Base-by-base conservation (phyloP, 148 eudicot species). In the Diospyros lotus region DNA sequence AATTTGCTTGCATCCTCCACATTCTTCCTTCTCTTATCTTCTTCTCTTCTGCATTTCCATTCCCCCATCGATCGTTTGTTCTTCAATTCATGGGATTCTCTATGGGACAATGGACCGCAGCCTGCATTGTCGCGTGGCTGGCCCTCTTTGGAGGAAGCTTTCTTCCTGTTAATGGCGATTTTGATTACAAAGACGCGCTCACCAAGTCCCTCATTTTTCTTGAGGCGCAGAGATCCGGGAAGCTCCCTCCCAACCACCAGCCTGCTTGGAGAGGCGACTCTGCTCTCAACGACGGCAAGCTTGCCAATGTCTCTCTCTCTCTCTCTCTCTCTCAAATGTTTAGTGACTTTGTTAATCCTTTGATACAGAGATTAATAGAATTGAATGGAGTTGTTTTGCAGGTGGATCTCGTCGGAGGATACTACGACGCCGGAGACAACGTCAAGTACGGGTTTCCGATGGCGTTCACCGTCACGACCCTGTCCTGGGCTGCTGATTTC, bases 401-500 rank as follows among this genome's bases (percentile, higher is more conserved):
- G 98, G 91, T 94, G 82, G 97, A 94, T 78, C 78, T 94, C 42
- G 89, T 81, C 12, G 98, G 98, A n/a, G 98, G 98, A 73, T 94
- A 94, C 73, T 93, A 93, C 53, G 98, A 93, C 46, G 98, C 98
- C 14, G 98, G 98, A 39, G 98, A 93, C 80, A 94, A 94, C 67
- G 97, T 94, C 1, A 94, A 94, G 80, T 94, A 81, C 62, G 98
- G 98, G 6, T 58, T 91, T 64, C 98, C 98, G 1, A 89, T 94
- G 97, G 98, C 97, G 0, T 94, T 94, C 80, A 94, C 98, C 0
- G 77, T 91, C 1, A 89, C 98, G 45, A 94, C 97, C 9, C 61
- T 94, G 38, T 78, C 97, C 3, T 91, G 97, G 94, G 85, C 82
- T 48, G 89, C 94, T 12, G 68, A 84, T 9, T 78, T 73, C 44